These are phyloP conservation scores for Cryptosporidium andersoni DNA, from an alignment of 169 alveolate species.

Conservation along the genomic window DNA sequence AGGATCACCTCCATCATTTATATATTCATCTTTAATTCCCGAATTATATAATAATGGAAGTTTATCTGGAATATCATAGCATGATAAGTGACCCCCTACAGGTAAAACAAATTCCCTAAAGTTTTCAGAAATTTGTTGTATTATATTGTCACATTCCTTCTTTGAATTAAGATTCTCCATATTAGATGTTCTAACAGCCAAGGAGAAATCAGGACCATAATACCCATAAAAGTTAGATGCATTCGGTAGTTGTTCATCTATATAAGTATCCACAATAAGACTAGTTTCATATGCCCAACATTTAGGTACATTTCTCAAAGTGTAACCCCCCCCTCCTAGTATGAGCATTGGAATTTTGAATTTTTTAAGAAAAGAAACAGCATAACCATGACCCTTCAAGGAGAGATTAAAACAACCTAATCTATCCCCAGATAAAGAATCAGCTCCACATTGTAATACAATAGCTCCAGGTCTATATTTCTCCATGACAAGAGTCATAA, in stretches of 20 bases:
- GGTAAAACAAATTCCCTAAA: conserved; percentile 58
- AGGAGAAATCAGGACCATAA: conserved; percentile 86
- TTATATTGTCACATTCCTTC: conserved; percentile 77
- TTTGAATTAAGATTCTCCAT: conserved; percentile 86
- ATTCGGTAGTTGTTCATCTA: conserved; percentile 85
- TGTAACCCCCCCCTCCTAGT: conserved; percentile 91
- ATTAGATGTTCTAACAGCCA: conserved; percentile 85
- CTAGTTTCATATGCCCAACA: conserved; percentile 90
- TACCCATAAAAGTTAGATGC: conserved; percentile 83
- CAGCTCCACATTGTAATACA: conserved; percentile 90
- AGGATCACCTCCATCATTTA: conserved; percentile 34
- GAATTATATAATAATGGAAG: conserved; percentile 25
- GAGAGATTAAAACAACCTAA: conserved; percentile 88
- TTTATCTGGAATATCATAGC: conserved; percentile 46
- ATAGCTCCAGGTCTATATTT: conserved; percentile 88
- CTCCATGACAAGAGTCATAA: conserved; percentile 82
- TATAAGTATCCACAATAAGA: conserved; percentile 76
- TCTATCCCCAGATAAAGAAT: conserved; percentile 89
- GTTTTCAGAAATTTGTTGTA: conserved; percentile 28
- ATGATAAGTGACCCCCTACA: conserved; percentile 59
- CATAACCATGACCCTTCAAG: conserved; percentile 82
- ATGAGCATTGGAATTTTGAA: conserved; percentile 84
- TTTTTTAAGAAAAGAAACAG: conserved; percentile 72
- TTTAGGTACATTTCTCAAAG: conserved; percentile 88
- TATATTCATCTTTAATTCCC: neutral